phyloP scores from a whole-genome alignment of 371 early-diverging fungal genomes.

The Syncephalastrum monosporum region DNA sequence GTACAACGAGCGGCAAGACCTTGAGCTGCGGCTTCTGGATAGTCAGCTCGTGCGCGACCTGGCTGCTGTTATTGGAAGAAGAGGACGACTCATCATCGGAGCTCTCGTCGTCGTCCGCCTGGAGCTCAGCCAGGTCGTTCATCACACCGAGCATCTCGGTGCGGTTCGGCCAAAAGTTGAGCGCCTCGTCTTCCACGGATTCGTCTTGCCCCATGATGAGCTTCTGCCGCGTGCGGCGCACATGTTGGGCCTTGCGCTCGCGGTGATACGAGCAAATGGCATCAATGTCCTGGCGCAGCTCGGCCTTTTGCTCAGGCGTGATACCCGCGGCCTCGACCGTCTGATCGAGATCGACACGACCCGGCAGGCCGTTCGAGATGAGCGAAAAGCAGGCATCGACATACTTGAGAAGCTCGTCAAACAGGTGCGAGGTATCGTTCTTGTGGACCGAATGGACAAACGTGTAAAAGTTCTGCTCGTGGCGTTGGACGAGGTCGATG shows the following conservation, averaged over 20 bases:
- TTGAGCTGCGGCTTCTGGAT: slow-evolving; percentile 17
- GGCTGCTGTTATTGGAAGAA: background rate
- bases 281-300: slow-evolving; percentile 22
- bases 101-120: slow-evolving; percentile 4
- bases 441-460: slow-evolving; percentile 65
- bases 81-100: background rate
- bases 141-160: slow-evolving; percentile 15
- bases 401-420: slow-evolving; percentile 41
- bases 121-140: slow-evolving; percentile 21
- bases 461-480: slow-evolving; percentile 55
- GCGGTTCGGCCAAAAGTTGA: slow-evolving; percentile 14
- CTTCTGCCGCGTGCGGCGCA: slow-evolving; percentile 21
- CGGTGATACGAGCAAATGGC: slow-evolving; percentile 20
- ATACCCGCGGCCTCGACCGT: slow-evolving; percentile 19
- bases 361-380: slow-evolving; percentile 30
- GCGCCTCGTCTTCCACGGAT: slow-evolving; percentile 5
- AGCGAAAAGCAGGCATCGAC: slow-evolving; percentile 30
- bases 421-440: slow-evolving; percentile 42
- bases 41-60: slow-evolving; percentile 16
- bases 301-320: slow-evolving; percentile 17
- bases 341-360: slow-evolving; percentile 21
- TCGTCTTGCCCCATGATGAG: slow-evolving; percentile 15
- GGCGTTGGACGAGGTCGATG: slow-evolving; percentile 51
- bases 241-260: slow-evolving; percentile 20
- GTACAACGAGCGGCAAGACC: slow-evolving; percentile 20